Percentiles rank a stretch among this genome's conserved stretches.
Evolutionary conservation across 257 asterid species (phyloP).

Genomic region (Ligustrum vulgare): DNA sequence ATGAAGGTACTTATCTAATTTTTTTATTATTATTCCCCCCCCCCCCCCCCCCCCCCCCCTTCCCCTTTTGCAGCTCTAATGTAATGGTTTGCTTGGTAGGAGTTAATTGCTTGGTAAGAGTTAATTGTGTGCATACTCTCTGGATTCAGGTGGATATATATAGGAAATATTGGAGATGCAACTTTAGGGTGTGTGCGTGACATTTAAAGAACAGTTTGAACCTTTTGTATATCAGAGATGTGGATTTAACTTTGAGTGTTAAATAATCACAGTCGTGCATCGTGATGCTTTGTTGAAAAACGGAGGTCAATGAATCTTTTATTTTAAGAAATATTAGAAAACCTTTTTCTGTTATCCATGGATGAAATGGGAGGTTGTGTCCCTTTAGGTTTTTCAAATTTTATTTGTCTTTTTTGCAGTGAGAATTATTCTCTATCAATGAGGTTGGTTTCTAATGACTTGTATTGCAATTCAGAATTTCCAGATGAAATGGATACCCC

Average conservation of each 20-base stretch:
- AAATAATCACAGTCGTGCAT: neutral
- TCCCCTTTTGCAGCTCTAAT: slow-evolving; percentile 18
- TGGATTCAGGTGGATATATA: neutral
- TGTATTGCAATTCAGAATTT: slow-evolving; percentile 50
- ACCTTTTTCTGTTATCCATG: neutral
- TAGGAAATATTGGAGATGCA: neutral
- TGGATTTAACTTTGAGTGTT: neutral
- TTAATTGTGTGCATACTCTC: neutral
- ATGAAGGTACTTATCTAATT: slow-evolving; percentile 63
- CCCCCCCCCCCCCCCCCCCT: too few species aligned
- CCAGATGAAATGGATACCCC: slow-evolving; percentile 99
- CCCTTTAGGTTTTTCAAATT: neutral
- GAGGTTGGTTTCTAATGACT: slow-evolving; percentile 20
- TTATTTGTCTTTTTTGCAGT: neutral
- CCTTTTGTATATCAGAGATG: neutral
- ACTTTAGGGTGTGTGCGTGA: neutral
- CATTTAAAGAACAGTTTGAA: neutral
- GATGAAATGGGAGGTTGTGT: neutral
- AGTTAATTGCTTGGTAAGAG: too few species aligned
- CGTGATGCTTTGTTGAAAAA: neutral
- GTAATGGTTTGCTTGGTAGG: slow-evolving; percentile 6
- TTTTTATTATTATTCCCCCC: too few species aligned
- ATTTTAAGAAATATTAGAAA: neutral
- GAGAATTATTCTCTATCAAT: neutral
- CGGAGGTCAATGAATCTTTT: neutral